Percentiles rank a stretch among this genome's conserved stretches.
These are phyloP conservation scores for Lentinula detonsa DNA, from an alignment of 768 basidiomycete genomes.

Conservation along the genomic window DNA sequence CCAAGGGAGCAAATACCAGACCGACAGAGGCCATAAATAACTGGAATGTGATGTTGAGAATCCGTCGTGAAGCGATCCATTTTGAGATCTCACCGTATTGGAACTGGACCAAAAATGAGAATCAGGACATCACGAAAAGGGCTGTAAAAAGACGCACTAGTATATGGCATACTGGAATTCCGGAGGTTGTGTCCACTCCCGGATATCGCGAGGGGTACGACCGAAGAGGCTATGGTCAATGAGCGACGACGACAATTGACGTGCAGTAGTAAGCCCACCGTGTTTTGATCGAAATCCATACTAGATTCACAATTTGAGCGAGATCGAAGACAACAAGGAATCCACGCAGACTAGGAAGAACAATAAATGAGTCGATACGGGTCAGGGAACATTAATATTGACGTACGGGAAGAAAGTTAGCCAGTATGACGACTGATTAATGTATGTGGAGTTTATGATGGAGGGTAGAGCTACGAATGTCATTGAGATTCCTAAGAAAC, in stretches of 20 bases:
- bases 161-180: slow-evolving; percentile 86
- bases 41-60: slow-evolving; percentile 23
- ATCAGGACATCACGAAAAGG: not conserved
- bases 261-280: slow-evolving; percentile 38
- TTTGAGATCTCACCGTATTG: slow-evolving; percentile 3
- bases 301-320: slow-evolving; percentile 88
- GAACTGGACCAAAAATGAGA: not conserved
- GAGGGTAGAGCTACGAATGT: slow-evolving; percentile 51
- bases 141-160: slow-evolving; percentile 46
- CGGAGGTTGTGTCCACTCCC: slow-evolving; percentile 86
- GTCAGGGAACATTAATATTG: slow-evolving; percentile 7
- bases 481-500: not conserved
- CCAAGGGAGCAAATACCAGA: slow-evolving; percentile 89
- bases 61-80: not conserved
- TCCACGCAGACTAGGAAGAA: slow-evolving; percentile 65
- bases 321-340: slow-evolving; percentile 94
- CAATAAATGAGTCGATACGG: not conserved
- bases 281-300: slow-evolving; percentile 82
- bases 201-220: slow-evolving; percentile 83
- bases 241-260: not conserved
- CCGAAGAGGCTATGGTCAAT: slow-evolving; percentile 56
- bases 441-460: slow-evolving; percentile 80
- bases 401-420: slow-evolving; percentile 91
- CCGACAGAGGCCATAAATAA: slow-evolving; percentile 92
- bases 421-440: slow-evolving; percentile 90